Percentiles rank a stretch among this genome's conserved stretches.
Evolutionary conservation across 768 basidiomycete genomes (phyloP).

Genomic region (Rhizopogon sp.): DNA sequence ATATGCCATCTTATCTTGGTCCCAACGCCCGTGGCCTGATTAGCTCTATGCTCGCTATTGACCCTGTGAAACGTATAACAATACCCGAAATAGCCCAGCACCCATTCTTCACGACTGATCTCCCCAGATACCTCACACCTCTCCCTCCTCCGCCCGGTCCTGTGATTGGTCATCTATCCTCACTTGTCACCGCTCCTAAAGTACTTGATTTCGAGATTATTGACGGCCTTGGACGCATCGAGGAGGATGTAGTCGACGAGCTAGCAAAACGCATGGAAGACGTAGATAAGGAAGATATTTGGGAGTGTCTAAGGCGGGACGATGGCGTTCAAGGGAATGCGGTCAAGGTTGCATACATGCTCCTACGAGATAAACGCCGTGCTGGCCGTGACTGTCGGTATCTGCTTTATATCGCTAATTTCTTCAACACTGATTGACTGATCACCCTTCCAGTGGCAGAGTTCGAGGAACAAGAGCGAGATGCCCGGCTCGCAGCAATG

Average conservation of each 20-base stretch:
- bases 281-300: conserved; percentile 79
- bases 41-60: conserved; percentile 85
- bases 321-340: conserved; percentile 87
- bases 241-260: conserved; percentile 87
- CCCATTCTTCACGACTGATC: conserved; percentile 84
- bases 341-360: conserved; percentile 94
- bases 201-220: conserved; percentile 77
- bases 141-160: conserved; percentile 76
- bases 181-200: conserved; percentile 65
- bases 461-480: conserved; percentile 82
- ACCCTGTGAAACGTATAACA: conserved; percentile 93
- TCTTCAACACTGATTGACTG: conserved; percentile 10
- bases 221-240: conserved; percentile 88
- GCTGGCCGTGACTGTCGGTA: conserved; percentile 79
- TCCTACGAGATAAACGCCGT: conserved; percentile 83
- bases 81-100: conserved; percentile 87
- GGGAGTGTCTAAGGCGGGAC: conserved; percentile 77
- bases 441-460: conserved; percentile 50
- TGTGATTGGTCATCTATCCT: conserved; percentile 67
- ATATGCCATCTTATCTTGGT: conserved; percentile 78
- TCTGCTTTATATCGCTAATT: not conserved
- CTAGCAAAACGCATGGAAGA: conserved; percentile 66
- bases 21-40: conserved; percentile 77
- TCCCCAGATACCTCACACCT: conserved; percentile 82
- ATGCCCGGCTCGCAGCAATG: conserved; percentile 73